Percentiles rank a stretch among this genome's conserved stretches.
Conservation (phyloP, 225 moss, liverwort and hornwort species). For the Marchantia polymorpha region DNA sequence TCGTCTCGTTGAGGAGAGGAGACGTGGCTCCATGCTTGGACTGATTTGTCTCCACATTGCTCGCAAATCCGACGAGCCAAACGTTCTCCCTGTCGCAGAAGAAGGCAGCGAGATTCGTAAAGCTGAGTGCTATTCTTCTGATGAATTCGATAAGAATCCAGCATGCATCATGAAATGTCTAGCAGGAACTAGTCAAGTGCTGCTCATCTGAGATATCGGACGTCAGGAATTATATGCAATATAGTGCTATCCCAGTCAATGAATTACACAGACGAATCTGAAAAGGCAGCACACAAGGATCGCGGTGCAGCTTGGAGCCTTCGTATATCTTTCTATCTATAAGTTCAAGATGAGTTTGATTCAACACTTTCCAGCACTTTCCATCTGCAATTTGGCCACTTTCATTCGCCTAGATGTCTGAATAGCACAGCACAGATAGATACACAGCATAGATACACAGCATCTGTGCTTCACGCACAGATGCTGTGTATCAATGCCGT, state of each 20-base stretch:
- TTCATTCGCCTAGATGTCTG: neutral
- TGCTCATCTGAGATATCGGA: neutral
- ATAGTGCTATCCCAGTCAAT: no score
- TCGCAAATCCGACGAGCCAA: conserved; percentile 3
- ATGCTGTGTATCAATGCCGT: no score
- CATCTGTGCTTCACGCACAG: no score
- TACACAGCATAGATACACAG: no score
- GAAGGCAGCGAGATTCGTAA: no score
- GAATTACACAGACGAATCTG: no score
- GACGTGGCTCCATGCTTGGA: conserved; percentile 99
- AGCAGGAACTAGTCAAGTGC: neutral
- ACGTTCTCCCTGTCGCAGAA: neutral
- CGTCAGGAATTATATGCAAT: neutral
- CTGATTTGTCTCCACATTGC: conserved; percentile 97
- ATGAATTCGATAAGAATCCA: neutral
- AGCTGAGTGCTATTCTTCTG: neutral
- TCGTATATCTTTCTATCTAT: no score
- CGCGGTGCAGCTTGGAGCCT: neutral
- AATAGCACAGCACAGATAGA: no score
- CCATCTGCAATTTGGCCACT: no score
- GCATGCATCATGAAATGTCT: neutral
- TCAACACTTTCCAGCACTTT: neutral
- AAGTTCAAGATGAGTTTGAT: no score
- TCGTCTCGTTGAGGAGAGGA: no score
- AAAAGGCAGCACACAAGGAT: neutral